Base-by-base conservation (phyloP, 139 green algal genomes). In the Gonium pectorale region DNA sequence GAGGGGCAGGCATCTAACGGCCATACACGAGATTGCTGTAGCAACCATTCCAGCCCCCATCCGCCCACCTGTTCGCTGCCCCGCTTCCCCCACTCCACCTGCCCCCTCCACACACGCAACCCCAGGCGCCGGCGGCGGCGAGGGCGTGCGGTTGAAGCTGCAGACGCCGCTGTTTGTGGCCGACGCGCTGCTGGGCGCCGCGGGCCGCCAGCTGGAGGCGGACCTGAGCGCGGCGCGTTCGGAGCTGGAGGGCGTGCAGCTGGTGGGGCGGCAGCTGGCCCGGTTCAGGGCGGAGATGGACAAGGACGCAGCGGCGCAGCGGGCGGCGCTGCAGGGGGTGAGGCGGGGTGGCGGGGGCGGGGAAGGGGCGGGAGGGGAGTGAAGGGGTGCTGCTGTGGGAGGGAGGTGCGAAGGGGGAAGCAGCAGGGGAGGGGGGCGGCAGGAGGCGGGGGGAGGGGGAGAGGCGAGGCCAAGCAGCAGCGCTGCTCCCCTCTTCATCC, bases 141-240 rank as follows among this genome's bases (percentile, higher is more conserved):
- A 99, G 90, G 90, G 93, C n/a, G 86, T 98, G 54, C 93, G 97
- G 8, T 86, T 99, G 19, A 99, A 99, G 92, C 90, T 99, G 83
- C 91, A 98, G 79, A 99, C 97, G 41, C 97, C 97, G 31, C 88
- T 99, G 75, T 95, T 89, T 72, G 93, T 99, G 29, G 92, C 93
- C 0, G 92, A 96, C 43, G 97, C 97, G 6, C 88, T 99, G 59
- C 62, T 98, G 59, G 91, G 89, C 1, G 95, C 94, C 1, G 91
- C 92, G 4, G 68, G 87, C 46, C 63, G 85, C 51, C 87, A 94
- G 85, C 82, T 99, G 43, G 63, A 80, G 31, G 52, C 35, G 43
- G 73, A 90, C 27, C 67, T 90, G 38, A 54, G 19, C 19, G 83
- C 86, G 33, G 88, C 90, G 9, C 59, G 89, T 26, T 75, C 59